Base-by-base conservation (phyloP, 495 filamentous ascomycete genomes). In the Aspergillus ellipticus region DNA sequence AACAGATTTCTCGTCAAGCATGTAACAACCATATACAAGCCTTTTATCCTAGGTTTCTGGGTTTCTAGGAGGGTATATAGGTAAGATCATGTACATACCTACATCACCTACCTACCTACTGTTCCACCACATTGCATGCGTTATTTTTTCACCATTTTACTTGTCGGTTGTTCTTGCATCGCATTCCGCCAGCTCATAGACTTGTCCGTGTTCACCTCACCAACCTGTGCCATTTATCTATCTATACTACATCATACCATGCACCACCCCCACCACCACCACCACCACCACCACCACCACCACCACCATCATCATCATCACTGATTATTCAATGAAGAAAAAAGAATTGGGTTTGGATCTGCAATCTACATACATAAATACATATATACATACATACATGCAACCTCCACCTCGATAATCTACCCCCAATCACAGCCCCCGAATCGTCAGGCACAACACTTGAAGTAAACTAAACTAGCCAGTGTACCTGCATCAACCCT, bases 51-150 rank as follows among this genome's bases (percentile, higher is more conserved):
- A n/a, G n/a, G n/a, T n/a, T n/a, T n/a, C n/a, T n/a, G n/a, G n/a
- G n/a, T n/a, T n/a, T n/a, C n/a, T n/a, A n/a, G n/a, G n/a, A n/a
- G n/a, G n/a, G 43, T 47, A 47, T 26, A 47, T 47, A 47, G 16
- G 20, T 42, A 42, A n/a, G 19, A 47, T 47, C 42, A 45, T 45
- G 42, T 45, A 45, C 42, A 43, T 45, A 20, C 37, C 3, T 41
- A 41, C 37, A 41, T 41, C 16, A 41, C 16, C 11, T 17, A 41
- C 16, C 37, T 41, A 7, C 24, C 7, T 41, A 41, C 37, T 13
- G 37, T 28, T 28, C n/a, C 7, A 28, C 24, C 24, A 41, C 10
- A 41, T 4, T 41, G 41, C 35, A 39, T 39, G 6, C 35, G 13
- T 37, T 37, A 3, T 13, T 2, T 15, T 37, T 33, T 33, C 31